phyloP scores from a whole-genome alignment of 2,329 filamentous ascomycete species.

The Pseudodiploospora longispora region DNA sequence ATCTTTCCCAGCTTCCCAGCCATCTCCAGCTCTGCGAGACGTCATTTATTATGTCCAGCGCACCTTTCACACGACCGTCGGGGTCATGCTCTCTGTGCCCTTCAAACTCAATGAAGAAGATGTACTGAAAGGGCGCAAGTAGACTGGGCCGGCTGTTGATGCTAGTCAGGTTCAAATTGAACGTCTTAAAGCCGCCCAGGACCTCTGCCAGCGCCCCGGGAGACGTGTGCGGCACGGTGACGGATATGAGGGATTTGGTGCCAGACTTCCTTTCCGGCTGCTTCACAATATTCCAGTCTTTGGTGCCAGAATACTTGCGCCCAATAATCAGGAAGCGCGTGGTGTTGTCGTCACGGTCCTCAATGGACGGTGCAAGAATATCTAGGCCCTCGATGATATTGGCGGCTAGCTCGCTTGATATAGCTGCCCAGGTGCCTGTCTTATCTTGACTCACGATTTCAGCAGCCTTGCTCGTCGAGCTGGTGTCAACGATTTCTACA shows the following conservation, averaged over 20 bases:
- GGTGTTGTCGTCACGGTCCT: conserved; percentile 68
- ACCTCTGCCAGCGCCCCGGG: conserved; percentile 80
- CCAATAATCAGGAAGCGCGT: conserved; percentile 68
- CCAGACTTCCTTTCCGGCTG: conserved; percentile 17
- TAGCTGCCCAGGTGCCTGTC: conserved; percentile 60
- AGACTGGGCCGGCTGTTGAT: conserved; percentile 82
- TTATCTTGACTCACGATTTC: conserved; percentile 59
- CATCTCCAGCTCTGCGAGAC: conserved; percentile 58
- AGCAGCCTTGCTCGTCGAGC: conserved; percentile 78
- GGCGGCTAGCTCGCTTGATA: conserved; percentile 69
- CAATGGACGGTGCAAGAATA: conserved; percentile 60
- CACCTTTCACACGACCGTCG: conserved; percentile 50
- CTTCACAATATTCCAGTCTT: conserved; percentile 18
- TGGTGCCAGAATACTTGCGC: conserved; percentile 19
- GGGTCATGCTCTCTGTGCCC: conserved; percentile 46
- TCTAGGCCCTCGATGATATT: conserved; percentile 58
- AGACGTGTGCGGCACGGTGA: conserved; percentile 68
- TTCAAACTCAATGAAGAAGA: conserved; percentile 90
- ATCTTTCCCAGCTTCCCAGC: conserved; percentile 58
- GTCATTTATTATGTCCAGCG: conserved; percentile 48
- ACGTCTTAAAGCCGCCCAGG: conserved; percentile 66
- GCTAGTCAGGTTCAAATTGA: conserved; percentile 74
- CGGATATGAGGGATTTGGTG: conserved; percentile 70
- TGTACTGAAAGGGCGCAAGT: conserved; percentile 72
- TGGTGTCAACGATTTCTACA: conserved; percentile 74